Evolutionary conservation across 352 stramenopile species (phyloP).

Genomic region (Phytophthora idaei): DNA sequence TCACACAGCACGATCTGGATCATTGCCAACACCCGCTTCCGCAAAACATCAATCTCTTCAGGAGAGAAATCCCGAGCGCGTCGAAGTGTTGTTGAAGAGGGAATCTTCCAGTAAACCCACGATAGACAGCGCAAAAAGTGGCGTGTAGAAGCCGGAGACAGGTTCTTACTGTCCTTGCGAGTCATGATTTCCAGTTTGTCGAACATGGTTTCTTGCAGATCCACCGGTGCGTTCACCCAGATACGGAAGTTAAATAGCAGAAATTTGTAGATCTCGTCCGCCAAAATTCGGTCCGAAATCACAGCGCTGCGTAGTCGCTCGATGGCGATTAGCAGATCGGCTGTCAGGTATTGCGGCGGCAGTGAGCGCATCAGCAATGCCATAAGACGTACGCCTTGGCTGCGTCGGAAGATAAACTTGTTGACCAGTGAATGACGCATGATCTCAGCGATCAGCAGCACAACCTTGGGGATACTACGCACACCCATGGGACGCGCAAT

Average conservation of each 20-base stretch:
- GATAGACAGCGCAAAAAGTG: conserved; percentile 85
- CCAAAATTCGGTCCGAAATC: conserved; percentile 77
- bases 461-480: conserved; percentile 73
- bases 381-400: conserved; percentile 76
- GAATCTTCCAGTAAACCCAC: conserved; percentile 80
- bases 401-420: conserved; percentile 86
- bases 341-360: conserved; percentile 68
- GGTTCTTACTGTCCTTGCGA: conserved; percentile 71
- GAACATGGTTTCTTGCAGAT: conserved; percentile 75
- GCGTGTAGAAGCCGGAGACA: conserved; percentile 74
- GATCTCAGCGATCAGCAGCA: conserved; percentile 82
- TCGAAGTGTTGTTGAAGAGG: conserved; percentile 52
- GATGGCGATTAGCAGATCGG: conserved; percentile 70
- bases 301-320: conserved; percentile 77
- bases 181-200: conserved; percentile 83
- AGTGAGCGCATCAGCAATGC: conserved; percentile 73
- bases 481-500: conserved; percentile 76
- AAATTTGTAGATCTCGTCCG: conserved; percentile 85
- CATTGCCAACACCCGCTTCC: conserved; percentile 73
- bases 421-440: conserved; percentile 88
- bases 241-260: conserved; percentile 88
- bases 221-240: conserved; percentile 79
- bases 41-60: conserved; percentile 68
- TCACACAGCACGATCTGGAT: conserved; percentile 85
- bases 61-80: conserved; percentile 51